Evolutionary conservation across 305 asterid species (phyloP).

Genomic region (Fraxinus albicans): DNA sequence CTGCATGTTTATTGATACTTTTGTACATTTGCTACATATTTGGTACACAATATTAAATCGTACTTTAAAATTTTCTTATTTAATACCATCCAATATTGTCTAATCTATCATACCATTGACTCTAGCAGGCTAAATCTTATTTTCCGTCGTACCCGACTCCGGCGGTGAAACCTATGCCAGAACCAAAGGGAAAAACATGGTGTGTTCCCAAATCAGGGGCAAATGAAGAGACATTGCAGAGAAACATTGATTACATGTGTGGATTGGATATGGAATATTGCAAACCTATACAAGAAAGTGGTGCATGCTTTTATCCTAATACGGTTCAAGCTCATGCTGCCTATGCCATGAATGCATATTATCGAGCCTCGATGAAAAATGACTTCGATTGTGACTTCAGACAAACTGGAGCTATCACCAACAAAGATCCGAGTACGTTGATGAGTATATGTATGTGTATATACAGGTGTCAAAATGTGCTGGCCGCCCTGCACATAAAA

Average conservation of each 20-base stretch:
- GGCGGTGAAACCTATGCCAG: slow-evolving; percentile 14
- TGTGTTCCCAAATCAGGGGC: slow-evolving; percentile 34
- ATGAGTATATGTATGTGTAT: neutral
- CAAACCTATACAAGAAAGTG: slow-evolving; percentile 37
- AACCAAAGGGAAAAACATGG: slow-evolving; percentile 26
- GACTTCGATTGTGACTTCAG: slow-evolving; percentile 38
- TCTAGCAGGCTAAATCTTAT: slow-evolving; percentile 39
- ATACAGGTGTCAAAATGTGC: neutral
- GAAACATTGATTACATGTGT: slow-evolving; percentile 41
- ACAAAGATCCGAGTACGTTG: slow-evolving; percentile 38
- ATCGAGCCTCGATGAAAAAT: slow-evolving; percentile 29
- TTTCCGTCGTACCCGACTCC: slow-evolving; percentile 25
- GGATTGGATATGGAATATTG: slow-evolving; percentile 40
- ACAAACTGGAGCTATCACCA: slow-evolving; percentile 33
- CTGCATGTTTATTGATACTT: slow-evolving; percentile 27
- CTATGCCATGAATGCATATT: slow-evolving; percentile 49
- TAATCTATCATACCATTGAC: neutral
- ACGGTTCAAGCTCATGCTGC: slow-evolving; percentile 45
- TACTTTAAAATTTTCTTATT: neutral
- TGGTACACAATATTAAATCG: slow-evolving; percentile 14
- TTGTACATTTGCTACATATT: slow-evolving; percentile 32
- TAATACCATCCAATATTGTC: neutral
- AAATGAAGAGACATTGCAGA: slow-evolving; percentile 34
- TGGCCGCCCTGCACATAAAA: neutral
- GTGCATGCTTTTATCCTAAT: slow-evolving; percentile 39